These are phyloP conservation scores for Eucalyptus guilfoylei DNA, from an alignment of 345 rosid species.

Conservation along the genomic window DNA sequence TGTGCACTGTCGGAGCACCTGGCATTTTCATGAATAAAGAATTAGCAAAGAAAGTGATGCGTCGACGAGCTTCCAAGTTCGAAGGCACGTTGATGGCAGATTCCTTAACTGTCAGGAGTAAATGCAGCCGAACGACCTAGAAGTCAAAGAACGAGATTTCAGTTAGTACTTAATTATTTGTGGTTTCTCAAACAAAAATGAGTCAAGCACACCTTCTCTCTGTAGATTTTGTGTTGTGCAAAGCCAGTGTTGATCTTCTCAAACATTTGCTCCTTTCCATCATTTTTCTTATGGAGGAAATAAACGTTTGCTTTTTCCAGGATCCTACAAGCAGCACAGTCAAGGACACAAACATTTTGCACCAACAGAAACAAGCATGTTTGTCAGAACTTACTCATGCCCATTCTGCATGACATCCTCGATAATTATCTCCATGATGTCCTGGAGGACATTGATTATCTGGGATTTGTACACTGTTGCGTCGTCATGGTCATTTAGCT, in stretches of 20 bases:
- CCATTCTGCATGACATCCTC: slow-evolving; percentile 71
- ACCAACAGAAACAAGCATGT: not conserved
- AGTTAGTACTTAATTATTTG: not conserved
- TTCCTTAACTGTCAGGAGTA: slow-evolving; percentile 88
- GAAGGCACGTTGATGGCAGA: slow-evolving; percentile 92
- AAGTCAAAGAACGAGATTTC: not conserved
- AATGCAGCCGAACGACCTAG: slow-evolving; percentile 63
- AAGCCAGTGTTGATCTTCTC: slow-evolving; percentile 38
- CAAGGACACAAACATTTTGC: not conserved
- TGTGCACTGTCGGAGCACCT: slow-evolving; percentile 70
- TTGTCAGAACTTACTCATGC: slow-evolving; percentile 46
- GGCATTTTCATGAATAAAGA: slow-evolving; percentile 97
- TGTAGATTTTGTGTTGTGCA: slow-evolving; percentile 17
- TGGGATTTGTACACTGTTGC: slow-evolving; percentile 36
- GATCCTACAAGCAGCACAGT: slow-evolving; percentile 32
- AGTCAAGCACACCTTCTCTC: slow-evolving; percentile 54
- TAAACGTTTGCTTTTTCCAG: slow-evolving; percentile 22
- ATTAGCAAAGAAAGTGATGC: slow-evolving; percentile 97
- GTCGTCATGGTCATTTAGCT: slow-evolving; percentile 35
- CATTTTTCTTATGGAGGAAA: not conserved
- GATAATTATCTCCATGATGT: slow-evolving; percentile 76
- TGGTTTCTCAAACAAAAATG: not conserved
- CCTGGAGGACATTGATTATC: slow-evolving; percentile 86
- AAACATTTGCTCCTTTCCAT: slow-evolving; percentile 57
- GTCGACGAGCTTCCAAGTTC: slow-evolving; percentile 95